Conservation (phyloP, 2,329 filamentous ascomycete genomes). For the Elsinoe perseae region DNA sequence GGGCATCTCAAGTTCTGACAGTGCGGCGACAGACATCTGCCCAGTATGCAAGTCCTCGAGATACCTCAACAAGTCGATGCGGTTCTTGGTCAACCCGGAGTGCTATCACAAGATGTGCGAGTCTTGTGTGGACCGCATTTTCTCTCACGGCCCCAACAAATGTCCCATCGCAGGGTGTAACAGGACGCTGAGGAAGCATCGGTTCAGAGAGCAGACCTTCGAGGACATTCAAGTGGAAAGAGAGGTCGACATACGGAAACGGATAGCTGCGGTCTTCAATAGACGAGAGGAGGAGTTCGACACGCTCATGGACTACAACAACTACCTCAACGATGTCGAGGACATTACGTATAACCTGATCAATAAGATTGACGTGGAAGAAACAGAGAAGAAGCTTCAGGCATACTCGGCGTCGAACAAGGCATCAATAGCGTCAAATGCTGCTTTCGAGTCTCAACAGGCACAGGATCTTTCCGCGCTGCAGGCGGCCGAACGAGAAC, state of each 20-base stretch:
- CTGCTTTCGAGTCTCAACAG: conserved; percentile 41
- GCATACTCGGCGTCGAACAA: conserved; percentile 68
- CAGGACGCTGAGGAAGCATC: conserved; percentile 74
- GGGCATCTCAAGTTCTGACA: conserved; percentile 18
- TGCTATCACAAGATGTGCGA: conserved; percentile 99
- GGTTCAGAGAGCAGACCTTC: conserved; percentile 84
- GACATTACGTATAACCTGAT: conserved; percentile 84
- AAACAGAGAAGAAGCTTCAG: conserved; percentile 51
- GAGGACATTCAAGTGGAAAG: conserved; percentile 76
- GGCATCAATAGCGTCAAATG: conserved; percentile 46
- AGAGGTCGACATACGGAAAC: conserved; percentile 79
- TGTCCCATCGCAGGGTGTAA: conserved; percentile 87
- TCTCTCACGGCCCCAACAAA: conserved; percentile 81
- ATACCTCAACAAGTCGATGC: conserved; percentile 89
- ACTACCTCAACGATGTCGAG: conserved; percentile 91
- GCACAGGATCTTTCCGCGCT: conserved; percentile 39
- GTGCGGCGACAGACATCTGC: conserved; percentile 60
- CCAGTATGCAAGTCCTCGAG: conserved; percentile 95
- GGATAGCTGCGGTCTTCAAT: conserved; percentile 73
- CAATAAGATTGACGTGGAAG: conserved; percentile 59
- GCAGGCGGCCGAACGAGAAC: conserved; percentile 56
- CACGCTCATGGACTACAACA: conserved; percentile 72
- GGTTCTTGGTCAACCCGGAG: conserved; percentile 93
- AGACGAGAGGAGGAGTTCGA: conserved; percentile 87
- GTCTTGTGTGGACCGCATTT: conserved; percentile 89